Percentiles rank a stretch among this genome's conserved stretches.
Evolutionary conservation across 208 protist genomes (phyloP).

Genomic region (Wallacemonas sp.): DNA sequence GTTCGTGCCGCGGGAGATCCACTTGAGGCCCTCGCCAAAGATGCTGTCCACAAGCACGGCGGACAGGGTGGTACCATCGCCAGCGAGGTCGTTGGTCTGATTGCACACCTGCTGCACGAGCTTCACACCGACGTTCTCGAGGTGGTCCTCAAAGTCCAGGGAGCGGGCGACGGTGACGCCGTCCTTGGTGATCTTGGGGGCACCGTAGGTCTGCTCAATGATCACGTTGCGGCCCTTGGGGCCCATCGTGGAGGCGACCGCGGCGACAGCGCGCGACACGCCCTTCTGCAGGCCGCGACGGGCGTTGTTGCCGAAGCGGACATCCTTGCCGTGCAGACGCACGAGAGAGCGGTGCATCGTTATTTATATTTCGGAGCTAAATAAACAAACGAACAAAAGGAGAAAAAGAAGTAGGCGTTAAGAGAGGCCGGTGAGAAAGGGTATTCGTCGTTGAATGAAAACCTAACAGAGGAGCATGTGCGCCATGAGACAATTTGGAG

Average conservation of each 20-base stretch:
- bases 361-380: not conserved
- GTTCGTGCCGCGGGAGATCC: constrained; percentile 98
- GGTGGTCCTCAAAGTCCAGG: constrained; percentile 98
- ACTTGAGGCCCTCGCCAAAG: constrained; percentile 97
- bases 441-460: constrained; percentile 8
- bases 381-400: not conserved
- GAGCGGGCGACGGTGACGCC: constrained; percentile 99
- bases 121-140: constrained; percentile 99
- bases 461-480: no score
- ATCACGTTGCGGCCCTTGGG: constrained; percentile 99
- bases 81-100: constrained; percentile 98
- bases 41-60: constrained; percentile 98
- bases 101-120: constrained; percentile 96
- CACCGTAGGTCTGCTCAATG: constrained; percentile 97
- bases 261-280: constrained; percentile 95
- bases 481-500: not conserved
- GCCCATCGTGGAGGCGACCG: constrained; percentile 97
- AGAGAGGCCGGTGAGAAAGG: no score
- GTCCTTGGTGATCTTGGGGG: constrained; percentile 99
- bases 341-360: constrained; percentile 59
- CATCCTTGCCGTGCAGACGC: constrained; percentile 90
- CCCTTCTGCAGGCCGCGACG: constrained; percentile 94
- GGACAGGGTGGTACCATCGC: constrained; percentile 99
- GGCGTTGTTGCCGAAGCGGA: constrained; percentile 94
- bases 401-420: constrained; percentile 18